These are phyloP conservation scores for Colletotrichum gigasporum DNA, from an alignment of 2,329 filamentous ascomycete genomes.

Conservation along the genomic window DNA sequence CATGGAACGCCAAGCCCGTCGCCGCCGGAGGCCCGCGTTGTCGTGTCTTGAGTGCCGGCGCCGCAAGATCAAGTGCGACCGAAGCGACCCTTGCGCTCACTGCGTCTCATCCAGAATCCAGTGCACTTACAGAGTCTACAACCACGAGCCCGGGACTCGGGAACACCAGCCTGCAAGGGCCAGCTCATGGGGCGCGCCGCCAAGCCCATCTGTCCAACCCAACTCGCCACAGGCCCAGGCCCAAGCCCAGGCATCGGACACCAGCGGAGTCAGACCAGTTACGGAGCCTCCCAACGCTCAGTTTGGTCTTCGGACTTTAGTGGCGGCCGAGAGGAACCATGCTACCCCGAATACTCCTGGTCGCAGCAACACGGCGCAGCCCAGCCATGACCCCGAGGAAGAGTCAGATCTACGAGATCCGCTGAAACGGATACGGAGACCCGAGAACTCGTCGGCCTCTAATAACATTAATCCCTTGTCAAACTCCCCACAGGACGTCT, in stretches of 20 bases:
- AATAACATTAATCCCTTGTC: not conserved
- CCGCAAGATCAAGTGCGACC: slow-evolving; percentile 56
- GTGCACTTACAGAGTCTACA: slow-evolving; percentile 41
- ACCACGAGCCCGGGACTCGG: not conserved
- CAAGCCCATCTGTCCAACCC: not conserved
- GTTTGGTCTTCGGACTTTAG: too few relatives aligned
- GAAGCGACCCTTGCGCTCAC: slow-evolving; percentile 49
- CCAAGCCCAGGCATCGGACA: not conserved
- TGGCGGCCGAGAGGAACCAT: too few relatives aligned
- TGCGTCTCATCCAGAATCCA: slow-evolving; percentile 43
- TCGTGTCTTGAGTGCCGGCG: slow-evolving; percentile 54
- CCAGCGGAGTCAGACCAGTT: too few relatives aligned
- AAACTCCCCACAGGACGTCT: slow-evolving; percentile 17
- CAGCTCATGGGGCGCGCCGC: not conserved
- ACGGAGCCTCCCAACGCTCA: too few relatives aligned
- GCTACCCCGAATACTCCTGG: too few relatives aligned
- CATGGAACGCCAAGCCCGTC: slow-evolving; percentile 32
- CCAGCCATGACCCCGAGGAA: slow-evolving; percentile 18
- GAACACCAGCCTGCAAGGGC: not conserved
- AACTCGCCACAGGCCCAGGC: not conserved
- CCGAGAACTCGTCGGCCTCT: not conserved
- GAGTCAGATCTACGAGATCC: slow-evolving; percentile 15
- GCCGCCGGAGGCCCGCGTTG: slow-evolving; percentile 45
- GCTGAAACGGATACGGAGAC: not conserved
- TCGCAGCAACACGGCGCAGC: too few relatives aligned